Evolutionary conservation across 106 monocot genomes (phyloP), one percentile per base, ranked within the genome.

Genomic region (Cymbidium sinense): DNA sequence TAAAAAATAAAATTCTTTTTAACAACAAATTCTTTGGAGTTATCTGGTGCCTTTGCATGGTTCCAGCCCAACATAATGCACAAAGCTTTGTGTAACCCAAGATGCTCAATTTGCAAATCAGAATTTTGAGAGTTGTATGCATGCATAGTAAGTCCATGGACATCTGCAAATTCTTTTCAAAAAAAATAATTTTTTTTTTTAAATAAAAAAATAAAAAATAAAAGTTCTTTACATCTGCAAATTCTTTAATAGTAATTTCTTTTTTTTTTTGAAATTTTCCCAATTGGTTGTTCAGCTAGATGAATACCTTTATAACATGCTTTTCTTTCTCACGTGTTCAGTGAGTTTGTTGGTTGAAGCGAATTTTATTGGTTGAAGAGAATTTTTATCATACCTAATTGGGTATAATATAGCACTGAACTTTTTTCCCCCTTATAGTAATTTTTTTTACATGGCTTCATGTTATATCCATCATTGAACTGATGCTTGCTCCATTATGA

Each of bases 1-100:
- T n/a, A n/a, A n/a, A n/a, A n/a, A n/a, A n/a, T n/a, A n/a, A n/a
- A n/a, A n/a, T n/a, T n/a, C n/a, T n/a, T n/a, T n/a, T n/a, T n/a
- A n/a, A n/a, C n/a, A n/a, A n/a, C n/a, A n/a, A n/a, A 98, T 12
- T 79, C 85, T 82, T 92, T 98, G 64, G 87, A 88, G 70, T 81
- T 86, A 15, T 94, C 94, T 80, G 96, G 96, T 61, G 85, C 82
- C 73, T 81, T 91, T 75, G 82, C 55, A 82, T 88, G 87, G 70
- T 88, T 86, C 93, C 93, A 98, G 70, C 94, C 96, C 96, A 91
- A 92, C 44, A 98, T 83, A 77, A 98, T 90, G 83, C 94, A 98
- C 25, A 98, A 75, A 58, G 96, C 96, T 79, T 94, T 98, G 80
- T 98, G 94, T 31, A 98, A 86, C n/a, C 96, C 96, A 75, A 94